phyloP scores from a whole-genome alignment of 805 yeast genomes.

The Candida ovalis region DNA sequence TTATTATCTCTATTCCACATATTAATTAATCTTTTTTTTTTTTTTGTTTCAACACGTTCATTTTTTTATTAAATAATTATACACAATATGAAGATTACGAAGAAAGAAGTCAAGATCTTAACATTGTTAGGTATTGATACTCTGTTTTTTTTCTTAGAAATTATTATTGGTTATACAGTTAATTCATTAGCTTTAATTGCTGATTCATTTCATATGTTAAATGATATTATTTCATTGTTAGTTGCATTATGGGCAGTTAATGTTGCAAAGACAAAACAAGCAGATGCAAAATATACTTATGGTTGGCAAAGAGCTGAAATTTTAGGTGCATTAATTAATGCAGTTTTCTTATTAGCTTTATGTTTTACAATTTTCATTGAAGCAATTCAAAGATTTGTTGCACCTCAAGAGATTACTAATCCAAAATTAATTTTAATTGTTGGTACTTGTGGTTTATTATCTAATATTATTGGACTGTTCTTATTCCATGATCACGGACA shows the following conservation, averaged over 20 bases:
- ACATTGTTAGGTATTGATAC: slow-evolving; percentile 74
- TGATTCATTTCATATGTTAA: slow-evolving; percentile 96
- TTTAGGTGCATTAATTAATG: slow-evolving; percentile 89
- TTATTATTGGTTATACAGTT: slow-evolving; percentile 82
- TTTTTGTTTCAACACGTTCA: neutral
- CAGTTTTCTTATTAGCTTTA: slow-evolving; percentile 86
- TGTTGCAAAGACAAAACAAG: slow-evolving; percentile 76
- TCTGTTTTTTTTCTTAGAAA: slow-evolving; percentile 78
- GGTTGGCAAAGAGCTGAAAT: slow-evolving; percentile 99
- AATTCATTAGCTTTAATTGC: slow-evolving; percentile 94
- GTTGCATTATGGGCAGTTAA: slow-evolving; percentile 96
- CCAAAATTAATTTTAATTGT: slow-evolving; percentile 82
- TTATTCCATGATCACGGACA: slow-evolving; percentile 88
- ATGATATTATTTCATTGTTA: slow-evolving; percentile 83
- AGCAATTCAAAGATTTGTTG: slow-evolving; percentile 83
- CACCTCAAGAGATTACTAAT: slow-evolving; percentile 73
- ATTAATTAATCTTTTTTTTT: neutral
- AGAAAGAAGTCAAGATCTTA: slow-evolving; percentile 68
- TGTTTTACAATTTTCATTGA: slow-evolving; percentile 91
- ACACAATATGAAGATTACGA: slow-evolving; percentile 16
- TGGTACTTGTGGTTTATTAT: slow-evolving; percentile 76
- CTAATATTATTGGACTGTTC: slow-evolving; percentile 79
- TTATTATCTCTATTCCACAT: too few relatives aligned
- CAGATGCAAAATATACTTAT: slow-evolving; percentile 87
- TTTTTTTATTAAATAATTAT: neutral